phyloP scores from a whole-genome alignment of 495 filamentous ascomycete species.

The Penicillium psychrofluorescens region DNA sequence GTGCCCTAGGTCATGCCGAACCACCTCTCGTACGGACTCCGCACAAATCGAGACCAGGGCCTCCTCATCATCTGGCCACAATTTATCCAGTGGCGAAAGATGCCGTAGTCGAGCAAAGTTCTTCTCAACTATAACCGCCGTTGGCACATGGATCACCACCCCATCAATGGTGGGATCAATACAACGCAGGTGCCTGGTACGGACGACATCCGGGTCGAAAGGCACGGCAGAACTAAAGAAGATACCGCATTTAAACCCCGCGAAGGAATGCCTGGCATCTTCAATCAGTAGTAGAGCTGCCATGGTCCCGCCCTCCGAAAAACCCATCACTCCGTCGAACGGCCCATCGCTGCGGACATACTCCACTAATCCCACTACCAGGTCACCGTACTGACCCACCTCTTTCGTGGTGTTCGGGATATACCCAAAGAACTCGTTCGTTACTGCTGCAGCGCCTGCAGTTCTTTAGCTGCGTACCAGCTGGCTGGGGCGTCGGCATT shows the following conservation, averaged over 20 bases:
- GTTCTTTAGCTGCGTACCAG: background rate
- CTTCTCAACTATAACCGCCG: background rate
- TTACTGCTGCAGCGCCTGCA: background rate
- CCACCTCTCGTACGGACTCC: background rate
- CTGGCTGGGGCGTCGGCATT: background rate
- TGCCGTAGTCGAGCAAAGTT: background rate
- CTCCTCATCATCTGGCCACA: background rate
- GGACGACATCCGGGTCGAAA: background rate
- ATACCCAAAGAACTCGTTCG: background rate
- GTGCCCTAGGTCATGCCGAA: background rate
- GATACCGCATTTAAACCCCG: background rate
- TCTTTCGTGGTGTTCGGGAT: background rate
- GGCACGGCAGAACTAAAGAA: background rate
- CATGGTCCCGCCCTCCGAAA: conserved; percentile 1
- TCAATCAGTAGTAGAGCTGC: background rate
- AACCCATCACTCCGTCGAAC: conserved; percentile 3
- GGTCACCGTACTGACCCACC: background rate
- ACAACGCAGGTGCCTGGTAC: background rate
- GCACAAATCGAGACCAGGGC: background rate
- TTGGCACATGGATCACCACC: background rate
- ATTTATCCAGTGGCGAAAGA: background rate
- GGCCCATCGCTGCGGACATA: background rate
- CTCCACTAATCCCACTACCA: background rate
- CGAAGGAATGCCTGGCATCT: background rate
- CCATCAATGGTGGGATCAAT: background rate